Base-by-base conservation (phyloP, 1,139 yeast species). In the Yamadazyma trypodendri region DNA sequence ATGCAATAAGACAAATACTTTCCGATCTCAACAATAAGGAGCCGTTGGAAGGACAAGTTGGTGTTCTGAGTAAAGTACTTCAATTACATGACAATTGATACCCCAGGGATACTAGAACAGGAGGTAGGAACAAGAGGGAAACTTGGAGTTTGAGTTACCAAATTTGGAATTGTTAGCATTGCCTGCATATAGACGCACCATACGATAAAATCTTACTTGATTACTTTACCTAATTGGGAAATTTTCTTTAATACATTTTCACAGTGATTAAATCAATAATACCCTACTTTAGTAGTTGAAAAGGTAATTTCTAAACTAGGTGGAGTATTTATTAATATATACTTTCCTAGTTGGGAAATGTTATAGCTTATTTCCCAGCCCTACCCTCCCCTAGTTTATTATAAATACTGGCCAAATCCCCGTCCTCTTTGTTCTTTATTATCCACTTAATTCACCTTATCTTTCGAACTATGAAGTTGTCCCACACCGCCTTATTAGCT, bases 401-500 rank as follows among this genome's bases (percentile, higher is more conserved):
- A 35, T 35, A 38, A 38, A 35, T 31, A 22, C 18, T 20, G n/a
- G 15, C 15, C 15, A 8, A 13, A 31, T 32, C 24, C 39, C 40
- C 13, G 18, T 21, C 11, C 7, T 7, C 9, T 25, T 17, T 36
- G 21, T 28, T 17, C 24, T 27, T 28, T 16, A 11, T 31, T 22
- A 24, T 28, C 22, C 11, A 34, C 32, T 9, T 16, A 25, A 14
- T 10, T 15, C 8, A 16, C 12, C 28, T 24, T 24, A n/a, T 6
- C 11, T 4, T 12, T 7, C 22, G 3, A 12, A 11, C 31, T 31
- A 71, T 71, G 77, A 71, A 68, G 62, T 65, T 71, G 39, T 55
- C 75, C 32, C 60, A 67, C 43, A 54, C 76, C 39, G 59, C 76
- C 38, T 56, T 66, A 41, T 55, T 67, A 43, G 74, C 76, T 40